A percentile compares a stretch with the other conserved stretches of the same genome.
phyloP scores from a whole-genome alignment of 2,329 filamentous ascomycete species.

The Trichoderma sp. region DNA sequence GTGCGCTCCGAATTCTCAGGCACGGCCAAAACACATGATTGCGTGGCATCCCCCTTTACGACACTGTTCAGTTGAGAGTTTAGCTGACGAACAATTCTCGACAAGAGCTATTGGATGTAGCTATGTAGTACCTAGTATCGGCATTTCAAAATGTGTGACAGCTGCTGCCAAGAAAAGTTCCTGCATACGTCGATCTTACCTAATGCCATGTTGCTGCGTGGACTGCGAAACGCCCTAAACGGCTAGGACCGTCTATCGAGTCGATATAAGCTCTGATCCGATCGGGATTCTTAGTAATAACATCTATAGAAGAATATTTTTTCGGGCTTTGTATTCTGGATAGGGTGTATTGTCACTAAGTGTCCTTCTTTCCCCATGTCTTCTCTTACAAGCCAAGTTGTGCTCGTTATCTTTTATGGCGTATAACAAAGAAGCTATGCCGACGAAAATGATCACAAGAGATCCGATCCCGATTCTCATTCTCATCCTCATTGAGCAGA shows the following conservation, averaged over 20 bases:
- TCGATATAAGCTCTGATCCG: background rate
- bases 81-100: background rate
- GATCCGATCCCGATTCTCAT: background rate
- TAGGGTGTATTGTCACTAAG: background rate
- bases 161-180: background rate
- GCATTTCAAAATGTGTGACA: background rate
- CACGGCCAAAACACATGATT: background rate
- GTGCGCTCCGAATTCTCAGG: background rate
- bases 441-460: background rate
- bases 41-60: background rate
- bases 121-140: background rate
- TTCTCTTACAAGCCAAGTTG: background rate
- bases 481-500: background rate
- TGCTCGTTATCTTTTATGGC: background rate
- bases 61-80: background rate
- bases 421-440: background rate
- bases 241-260: background rate
- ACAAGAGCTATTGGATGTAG: background rate
- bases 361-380: background rate
- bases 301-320: background rate
- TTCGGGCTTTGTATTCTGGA: background rate
- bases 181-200: conserved; percentile 3
- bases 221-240: background rate
- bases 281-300: background rate
- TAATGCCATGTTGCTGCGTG: background rate